Evolutionary conservation across 768 basidiomycete species (phyloP).

Genomic region (Lanmaoa rubissima): DNA sequence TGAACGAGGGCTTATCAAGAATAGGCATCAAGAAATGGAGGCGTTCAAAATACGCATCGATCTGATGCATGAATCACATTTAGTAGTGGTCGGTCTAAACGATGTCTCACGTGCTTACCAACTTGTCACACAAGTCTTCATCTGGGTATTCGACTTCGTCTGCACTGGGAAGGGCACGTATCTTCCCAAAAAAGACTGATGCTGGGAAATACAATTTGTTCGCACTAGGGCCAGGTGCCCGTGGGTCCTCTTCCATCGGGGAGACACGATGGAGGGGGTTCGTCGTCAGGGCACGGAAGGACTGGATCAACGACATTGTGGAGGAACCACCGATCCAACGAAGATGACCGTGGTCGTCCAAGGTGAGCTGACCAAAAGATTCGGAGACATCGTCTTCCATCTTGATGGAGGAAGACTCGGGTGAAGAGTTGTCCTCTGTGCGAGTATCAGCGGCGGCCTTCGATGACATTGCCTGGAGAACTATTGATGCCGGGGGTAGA

Average conservation of each 20-base stretch:
- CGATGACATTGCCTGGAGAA: conserved; percentile 38
- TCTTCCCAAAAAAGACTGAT: conserved; percentile 82
- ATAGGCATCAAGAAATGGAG: conserved; percentile 89
- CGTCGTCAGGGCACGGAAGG: conserved; percentile 74
- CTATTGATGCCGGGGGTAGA: conserved; percentile 27
- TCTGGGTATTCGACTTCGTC: conserved; percentile 88
- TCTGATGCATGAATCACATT: conserved; percentile 43
- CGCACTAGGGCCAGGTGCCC: conserved; percentile 71
- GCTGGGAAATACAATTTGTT: conserved; percentile 90
- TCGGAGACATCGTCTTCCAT: conserved; percentile 74
- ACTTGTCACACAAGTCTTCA: conserved; percentile 80
- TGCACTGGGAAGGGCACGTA: conserved; percentile 75
- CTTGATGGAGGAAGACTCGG: conserved; percentile 35
- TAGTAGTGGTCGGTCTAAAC: conserved; percentile 15
- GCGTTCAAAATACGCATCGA: conserved; percentile 83
- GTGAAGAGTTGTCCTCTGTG: conserved; percentile 34
- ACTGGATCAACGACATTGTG: conserved; percentile 89
- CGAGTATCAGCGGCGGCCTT: conserved; percentile 36
- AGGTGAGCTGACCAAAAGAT: conserved; percentile 81
- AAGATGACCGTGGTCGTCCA: conserved; percentile 88
- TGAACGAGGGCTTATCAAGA: conserved; percentile 81
- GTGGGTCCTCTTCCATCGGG: conserved; percentile 81
- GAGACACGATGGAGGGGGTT: conserved; percentile 75
- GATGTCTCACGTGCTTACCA: conserved; percentile 49
- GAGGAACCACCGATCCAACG: conserved; percentile 92